A percentile compares a stretch with the other conserved stretches of the same genome.
Conservation (phyloP, 2,329 filamentous ascomycete genomes). For the Raffaelea ambrosiae region DNA sequence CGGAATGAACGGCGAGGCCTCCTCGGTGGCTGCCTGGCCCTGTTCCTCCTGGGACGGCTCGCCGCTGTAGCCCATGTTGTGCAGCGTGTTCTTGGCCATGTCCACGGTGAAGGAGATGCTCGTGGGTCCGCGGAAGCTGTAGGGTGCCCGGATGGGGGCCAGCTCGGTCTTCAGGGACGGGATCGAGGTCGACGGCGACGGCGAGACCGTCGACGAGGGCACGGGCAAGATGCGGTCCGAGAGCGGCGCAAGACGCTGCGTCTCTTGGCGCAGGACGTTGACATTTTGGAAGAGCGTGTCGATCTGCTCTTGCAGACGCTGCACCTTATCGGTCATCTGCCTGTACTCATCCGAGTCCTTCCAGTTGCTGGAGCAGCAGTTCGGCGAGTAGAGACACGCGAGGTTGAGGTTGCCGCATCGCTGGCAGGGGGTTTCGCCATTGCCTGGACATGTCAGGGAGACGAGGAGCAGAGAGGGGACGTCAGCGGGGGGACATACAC, state of each 20-base stretch:
- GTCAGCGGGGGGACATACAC: slow-evolving; percentile 20
- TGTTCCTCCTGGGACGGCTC: slow-evolving; percentile 54
- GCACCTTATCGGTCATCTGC: slow-evolving; percentile 67
- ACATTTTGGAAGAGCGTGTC: slow-evolving; percentile 66
- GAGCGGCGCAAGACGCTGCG: slow-evolving; percentile 33
- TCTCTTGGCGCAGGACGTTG: slow-evolving; percentile 54
- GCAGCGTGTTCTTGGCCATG: slow-evolving; percentile 76
- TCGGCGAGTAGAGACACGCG: slow-evolving; percentile 14
- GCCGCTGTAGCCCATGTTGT: slow-evolving; percentile 78
- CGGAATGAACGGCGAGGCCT: slow-evolving; percentile 23
- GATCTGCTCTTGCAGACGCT: slow-evolving; percentile 74
- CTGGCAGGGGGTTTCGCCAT: slow-evolving; percentile 59
- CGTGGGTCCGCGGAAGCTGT: slow-evolving; percentile 66
- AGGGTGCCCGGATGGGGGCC: slow-evolving; percentile 41
- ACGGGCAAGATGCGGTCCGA: slow-evolving; percentile 31
- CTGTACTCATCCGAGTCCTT: slow-evolving; percentile 65
- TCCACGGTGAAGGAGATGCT: slow-evolving; percentile 80
- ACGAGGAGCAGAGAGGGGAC: slow-evolving; percentile 15
- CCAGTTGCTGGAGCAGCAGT: slow-evolving; percentile 32
- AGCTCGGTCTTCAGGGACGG: slow-evolving; percentile 35
- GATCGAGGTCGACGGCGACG: slow-evolving; percentile 33
- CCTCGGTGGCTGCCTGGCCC: slow-evolving; percentile 27
- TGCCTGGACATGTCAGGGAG: slow-evolving; percentile 23
- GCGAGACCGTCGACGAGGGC: slow-evolving; percentile 27
- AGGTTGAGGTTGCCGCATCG: slow-evolving; percentile 62